A percentile compares a stretch with the other conserved stretches of the same genome.
phyloP scores from a whole-genome alignment of 345 rosid genomes.

The Camelina laxa region DNA sequence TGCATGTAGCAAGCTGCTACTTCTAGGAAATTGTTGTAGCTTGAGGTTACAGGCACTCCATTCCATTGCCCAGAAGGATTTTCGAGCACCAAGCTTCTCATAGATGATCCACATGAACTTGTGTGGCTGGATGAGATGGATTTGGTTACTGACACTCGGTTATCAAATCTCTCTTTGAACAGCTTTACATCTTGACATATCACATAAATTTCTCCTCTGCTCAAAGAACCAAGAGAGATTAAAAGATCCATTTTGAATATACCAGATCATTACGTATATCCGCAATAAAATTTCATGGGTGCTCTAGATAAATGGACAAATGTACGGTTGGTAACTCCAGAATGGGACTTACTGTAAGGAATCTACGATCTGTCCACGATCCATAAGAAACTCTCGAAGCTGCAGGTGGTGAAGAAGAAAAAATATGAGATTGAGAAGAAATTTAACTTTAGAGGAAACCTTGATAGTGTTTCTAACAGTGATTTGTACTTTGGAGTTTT shows the following conservation, averaged over 20 bases:
- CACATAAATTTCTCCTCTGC: conserved; percentile 89
- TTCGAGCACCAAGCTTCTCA: conserved; percentile 42
- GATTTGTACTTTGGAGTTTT: conserved; percentile 71
- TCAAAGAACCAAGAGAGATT: conserved; percentile 27
- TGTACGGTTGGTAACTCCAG: neutral
- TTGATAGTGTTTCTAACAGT: neutral
- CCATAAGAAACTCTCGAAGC: conserved; percentile 83
- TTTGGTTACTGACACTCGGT: conserved; percentile 58
- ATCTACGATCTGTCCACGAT: conserved; percentile 80
- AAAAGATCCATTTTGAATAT: conserved; percentile 2
- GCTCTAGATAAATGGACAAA: neutral
- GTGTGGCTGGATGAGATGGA: conserved; percentile 68
- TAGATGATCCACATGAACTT: conserved; percentile 64
- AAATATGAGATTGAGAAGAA: neutral
- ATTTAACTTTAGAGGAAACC: conserved; percentile 17
- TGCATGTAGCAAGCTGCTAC: conserved; percentile 31
- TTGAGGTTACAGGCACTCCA: conserved; percentile 32
- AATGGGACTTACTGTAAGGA: conserved; percentile 73
- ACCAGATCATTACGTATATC: neutral
- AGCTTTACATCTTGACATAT: conserved; percentile 83
- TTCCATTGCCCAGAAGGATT: conserved; percentile 1
- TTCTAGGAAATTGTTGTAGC: conserved; percentile 32
- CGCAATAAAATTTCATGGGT: neutral
- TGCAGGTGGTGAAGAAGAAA: conserved; percentile 47
- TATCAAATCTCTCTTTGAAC: conserved; percentile 74